Conservation (phyloP, 345 rosid species). For the Citrus unshiu region DNA sequence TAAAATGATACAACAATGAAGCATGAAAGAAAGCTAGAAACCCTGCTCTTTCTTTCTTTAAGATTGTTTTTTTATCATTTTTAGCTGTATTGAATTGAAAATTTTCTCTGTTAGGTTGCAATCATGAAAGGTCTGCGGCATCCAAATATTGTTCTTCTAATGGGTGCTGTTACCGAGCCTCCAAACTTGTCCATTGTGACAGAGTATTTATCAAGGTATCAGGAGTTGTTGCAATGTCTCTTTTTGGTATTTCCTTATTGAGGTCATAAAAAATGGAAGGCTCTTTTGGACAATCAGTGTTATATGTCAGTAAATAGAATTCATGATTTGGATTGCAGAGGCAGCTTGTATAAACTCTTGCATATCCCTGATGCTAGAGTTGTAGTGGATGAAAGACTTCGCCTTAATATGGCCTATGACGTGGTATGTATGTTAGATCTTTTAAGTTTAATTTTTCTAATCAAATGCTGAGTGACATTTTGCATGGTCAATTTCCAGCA, state of each 20-base stretch:
- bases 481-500: neutral
- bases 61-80: neutral
- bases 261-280: neutral
- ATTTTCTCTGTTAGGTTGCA: slow-evolving; percentile 34
- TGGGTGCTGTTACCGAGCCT: slow-evolving; percentile 56
- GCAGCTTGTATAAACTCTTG: slow-evolving; percentile 44
- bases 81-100: neutral
- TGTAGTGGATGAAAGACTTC: slow-evolving; percentile 32
- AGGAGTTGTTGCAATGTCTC: neutral
- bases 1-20: neutral
- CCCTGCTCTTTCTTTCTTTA: neutral
- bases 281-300: neutral
- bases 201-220: slow-evolving; percentile 51
- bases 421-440: slow-evolving; percentile 34
- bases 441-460: slow-evolving; percentile 5
- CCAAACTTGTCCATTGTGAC: slow-evolving; percentile 55
- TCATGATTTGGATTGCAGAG: slow-evolving; percentile 33
- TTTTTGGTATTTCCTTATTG: neutral
- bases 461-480: neutral
- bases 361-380: slow-evolving; percentile 36
- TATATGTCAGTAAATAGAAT: neutral
- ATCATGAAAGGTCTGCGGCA: slow-evolving; percentile 50
- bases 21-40: neutral
- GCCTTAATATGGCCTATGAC: slow-evolving; percentile 52
- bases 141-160: slow-evolving; percentile 53